phyloP scores from a whole-genome alignment of 805 yeast species.

The Starmerella scarabaei region DNA sequence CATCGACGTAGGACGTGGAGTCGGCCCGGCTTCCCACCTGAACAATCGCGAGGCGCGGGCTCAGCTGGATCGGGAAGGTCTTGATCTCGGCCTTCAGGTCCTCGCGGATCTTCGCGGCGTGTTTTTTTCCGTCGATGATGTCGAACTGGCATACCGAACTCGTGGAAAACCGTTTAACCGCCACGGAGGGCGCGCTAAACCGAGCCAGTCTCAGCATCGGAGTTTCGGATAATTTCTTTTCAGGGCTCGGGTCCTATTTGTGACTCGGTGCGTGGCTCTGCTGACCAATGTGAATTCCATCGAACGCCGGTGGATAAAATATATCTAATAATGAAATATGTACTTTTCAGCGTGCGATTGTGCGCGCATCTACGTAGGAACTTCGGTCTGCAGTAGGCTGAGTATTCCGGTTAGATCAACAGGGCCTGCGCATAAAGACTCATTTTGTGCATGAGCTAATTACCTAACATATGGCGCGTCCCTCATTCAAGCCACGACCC shows the following conservation, averaged over 20 bases:
- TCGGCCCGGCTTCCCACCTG: constrained; percentile 90
- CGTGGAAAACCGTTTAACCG: constrained; percentile 1
- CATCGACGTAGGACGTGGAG: constrained; percentile 80
- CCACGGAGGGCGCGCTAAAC: background rate
- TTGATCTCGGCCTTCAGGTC: constrained; percentile 41
- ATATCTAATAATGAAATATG: background rate
- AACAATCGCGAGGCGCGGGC: constrained; percentile 67
- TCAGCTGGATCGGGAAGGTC: constrained; percentile 38
- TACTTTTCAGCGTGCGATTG: too few species aligned
- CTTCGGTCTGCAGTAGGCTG: too few species aligned
- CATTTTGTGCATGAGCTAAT: background rate
- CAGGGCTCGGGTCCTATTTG: background rate
- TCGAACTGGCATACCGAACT: constrained; percentile 4
- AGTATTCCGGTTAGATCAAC: too few species aligned
- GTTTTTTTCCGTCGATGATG: constrained; percentile 48
- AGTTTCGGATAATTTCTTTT: background rate
- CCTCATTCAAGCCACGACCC: background rate
- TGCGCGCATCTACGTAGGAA: too few species aligned
- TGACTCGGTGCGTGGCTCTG: background rate
- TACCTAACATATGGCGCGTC: background rate
- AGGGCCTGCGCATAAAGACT: background rate
- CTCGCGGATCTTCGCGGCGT: constrained; percentile 40
- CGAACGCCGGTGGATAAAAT: background rate
- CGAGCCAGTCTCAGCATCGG: background rate
- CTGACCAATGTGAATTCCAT: background rate